Evolutionary conservation across 2,329 filamentous ascomycete genomes (phyloP).

Genomic region (Fusarium newnesense): DNA sequence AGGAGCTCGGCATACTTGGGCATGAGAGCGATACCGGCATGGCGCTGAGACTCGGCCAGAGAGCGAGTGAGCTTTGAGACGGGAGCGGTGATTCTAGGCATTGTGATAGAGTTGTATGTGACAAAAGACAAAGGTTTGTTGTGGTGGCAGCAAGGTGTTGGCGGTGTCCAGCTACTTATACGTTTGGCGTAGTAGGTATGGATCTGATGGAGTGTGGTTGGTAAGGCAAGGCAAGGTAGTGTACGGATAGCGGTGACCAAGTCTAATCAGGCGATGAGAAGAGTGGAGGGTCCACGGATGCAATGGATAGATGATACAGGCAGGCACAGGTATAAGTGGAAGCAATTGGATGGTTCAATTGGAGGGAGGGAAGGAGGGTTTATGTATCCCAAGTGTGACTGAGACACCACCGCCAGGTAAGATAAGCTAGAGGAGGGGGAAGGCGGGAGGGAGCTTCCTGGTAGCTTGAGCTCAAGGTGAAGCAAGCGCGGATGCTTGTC

Average conservation of each 20-base stretch:
- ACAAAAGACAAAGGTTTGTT: not conserved
- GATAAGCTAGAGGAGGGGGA: slow-evolving; percentile 23
- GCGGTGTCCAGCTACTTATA: slow-evolving; percentile 33
- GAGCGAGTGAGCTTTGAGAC: slow-evolving; percentile 60
- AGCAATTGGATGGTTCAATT: slow-evolving; percentile 17
- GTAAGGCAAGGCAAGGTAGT: not conserved
- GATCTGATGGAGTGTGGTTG: slow-evolving; percentile 1
- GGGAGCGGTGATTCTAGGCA: slow-evolving; percentile 63
- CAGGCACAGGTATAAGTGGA: slow-evolving; percentile 16
- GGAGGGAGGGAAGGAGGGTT: slow-evolving; percentile 21
- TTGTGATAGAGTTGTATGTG: slow-evolving; percentile 39
- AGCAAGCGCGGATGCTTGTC: slow-evolving; percentile 20
- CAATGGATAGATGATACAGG: slow-evolving; percentile 1
- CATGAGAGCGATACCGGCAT: slow-evolving; percentile 53
- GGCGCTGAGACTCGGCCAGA: slow-evolving; percentile 56
- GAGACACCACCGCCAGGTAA: slow-evolving; percentile 3
- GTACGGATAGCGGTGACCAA: slow-evolving; percentile 25
- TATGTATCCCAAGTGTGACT: slow-evolving; percentile 24
- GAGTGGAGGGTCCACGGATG: not conserved
- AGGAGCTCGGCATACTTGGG: slow-evolving; percentile 61
- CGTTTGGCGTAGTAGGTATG: slow-evolving; percentile 1
- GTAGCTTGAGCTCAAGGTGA: slow-evolving; percentile 15
- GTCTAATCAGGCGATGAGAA: slow-evolving; percentile 29
- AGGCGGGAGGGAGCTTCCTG: slow-evolving; percentile 25
- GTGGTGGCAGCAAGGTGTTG: slow-evolving; percentile 1